These are phyloP conservation scores for Sphagnurus paluster DNA, from an alignment of 1,284 basidiomycete species.

Conservation along the genomic window DNA sequence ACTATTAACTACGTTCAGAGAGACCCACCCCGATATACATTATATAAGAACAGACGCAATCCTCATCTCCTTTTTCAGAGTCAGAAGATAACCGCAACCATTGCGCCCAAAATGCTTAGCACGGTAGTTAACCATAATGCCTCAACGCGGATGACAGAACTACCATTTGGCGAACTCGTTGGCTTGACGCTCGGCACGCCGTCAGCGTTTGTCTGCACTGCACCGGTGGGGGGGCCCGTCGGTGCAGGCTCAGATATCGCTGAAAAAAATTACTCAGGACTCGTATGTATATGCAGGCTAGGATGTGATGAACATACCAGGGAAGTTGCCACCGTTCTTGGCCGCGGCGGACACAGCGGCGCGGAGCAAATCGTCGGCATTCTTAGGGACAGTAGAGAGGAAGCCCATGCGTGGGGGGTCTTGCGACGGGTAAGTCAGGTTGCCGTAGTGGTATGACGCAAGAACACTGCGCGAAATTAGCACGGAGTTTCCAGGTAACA, in stretches of 20 bases:
- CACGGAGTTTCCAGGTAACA: slow-evolving; percentile 1
- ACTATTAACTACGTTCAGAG: too few relatives aligned
- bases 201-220: slow-evolving; percentile 2
- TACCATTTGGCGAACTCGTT: neutral
- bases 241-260: slow-evolving; percentile 3
- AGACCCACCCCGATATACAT: too few relatives aligned
- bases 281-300: neutral
- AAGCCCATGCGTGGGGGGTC: slow-evolving; percentile 73
- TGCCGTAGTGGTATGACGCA: slow-evolving; percentile 66
- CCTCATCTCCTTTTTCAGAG: too few relatives aligned
- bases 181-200: slow-evolving; percentile 1
- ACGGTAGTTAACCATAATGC: too few relatives aligned
- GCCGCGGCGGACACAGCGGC: slow-evolving; percentile 40
- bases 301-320: slow-evolving; percentile 29
- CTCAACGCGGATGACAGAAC: neutral
- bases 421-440: slow-evolving; percentile 39
- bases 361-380: slow-evolving; percentile 43
- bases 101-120: too few relatives aligned
- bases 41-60: too few relatives aligned
- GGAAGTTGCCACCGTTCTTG: slow-evolving; percentile 38
- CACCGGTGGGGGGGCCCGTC: slow-evolving; percentile 1
- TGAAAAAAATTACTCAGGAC: neutral
- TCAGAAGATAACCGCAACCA: too few relatives aligned
- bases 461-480: slow-evolving; percentile 38
- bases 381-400: slow-evolving; percentile 60